These are phyloP conservation scores for Vararia minispora DNA, from an alignment of 768 basidiomycete genomes.

Conservation along the genomic window DNA sequence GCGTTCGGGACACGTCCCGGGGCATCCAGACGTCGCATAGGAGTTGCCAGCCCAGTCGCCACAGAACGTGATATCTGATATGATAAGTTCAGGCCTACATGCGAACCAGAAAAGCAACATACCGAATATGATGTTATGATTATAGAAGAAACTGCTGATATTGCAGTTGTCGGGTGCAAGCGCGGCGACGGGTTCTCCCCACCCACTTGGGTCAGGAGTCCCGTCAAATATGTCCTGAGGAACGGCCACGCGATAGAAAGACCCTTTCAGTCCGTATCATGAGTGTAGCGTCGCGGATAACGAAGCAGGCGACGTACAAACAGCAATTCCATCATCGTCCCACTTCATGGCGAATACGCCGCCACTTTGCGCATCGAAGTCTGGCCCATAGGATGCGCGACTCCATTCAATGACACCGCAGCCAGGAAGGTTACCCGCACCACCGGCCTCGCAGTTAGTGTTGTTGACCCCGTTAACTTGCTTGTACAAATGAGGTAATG, in stretches of 20 bases:
- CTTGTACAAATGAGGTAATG: slow-evolving; percentile 17
- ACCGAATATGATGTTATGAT: slow-evolving; percentile 74
- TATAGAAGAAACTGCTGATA: slow-evolving; percentile 44
- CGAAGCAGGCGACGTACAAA: slow-evolving; percentile 41
- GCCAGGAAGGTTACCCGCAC: slow-evolving; percentile 44
- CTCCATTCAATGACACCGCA: slow-evolving; percentile 77
- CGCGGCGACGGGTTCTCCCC: slow-evolving; percentile 58
- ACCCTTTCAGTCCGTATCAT: slow-evolving; percentile 37
- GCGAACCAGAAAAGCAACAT: slow-evolving; percentile 16
- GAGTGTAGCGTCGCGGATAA: neutral
- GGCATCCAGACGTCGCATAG: slow-evolving; percentile 62
- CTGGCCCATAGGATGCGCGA: slow-evolving; percentile 71
- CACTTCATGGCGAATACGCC: slow-evolving; percentile 88
- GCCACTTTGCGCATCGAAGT: slow-evolving; percentile 69
- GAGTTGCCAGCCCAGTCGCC: slow-evolving; percentile 84
- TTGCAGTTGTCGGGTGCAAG: slow-evolving; percentile 46
- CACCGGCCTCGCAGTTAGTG: slow-evolving; percentile 40
- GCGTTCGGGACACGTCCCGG: slow-evolving; percentile 56
- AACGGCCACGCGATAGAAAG: slow-evolving; percentile 70
- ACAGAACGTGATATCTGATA: slow-evolving; percentile 70
- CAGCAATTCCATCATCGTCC: slow-evolving; percentile 65
- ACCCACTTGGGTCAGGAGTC: slow-evolving; percentile 50
- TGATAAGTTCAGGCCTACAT: neutral
- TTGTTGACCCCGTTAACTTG: slow-evolving; percentile 38
- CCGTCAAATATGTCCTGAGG: slow-evolving; percentile 55